phyloP scores from a whole-genome alignment of 208 protist genomes.

The Leishmania amazonensis region DNA sequence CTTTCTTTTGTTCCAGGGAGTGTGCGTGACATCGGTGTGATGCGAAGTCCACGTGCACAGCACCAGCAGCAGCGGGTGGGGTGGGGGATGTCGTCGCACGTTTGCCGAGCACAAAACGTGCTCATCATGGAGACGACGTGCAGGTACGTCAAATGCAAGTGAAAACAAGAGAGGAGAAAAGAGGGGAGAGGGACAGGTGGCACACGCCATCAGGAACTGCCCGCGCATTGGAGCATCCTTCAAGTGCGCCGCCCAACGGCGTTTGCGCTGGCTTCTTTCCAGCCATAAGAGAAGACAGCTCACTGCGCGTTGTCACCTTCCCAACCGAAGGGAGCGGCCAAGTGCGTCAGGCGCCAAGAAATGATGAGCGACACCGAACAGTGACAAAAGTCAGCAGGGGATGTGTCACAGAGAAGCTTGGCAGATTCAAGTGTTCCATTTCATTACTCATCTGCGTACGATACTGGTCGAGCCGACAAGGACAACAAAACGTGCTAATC shows the following conservation, averaged over 20 bases:
- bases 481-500: constrained; percentile 9
- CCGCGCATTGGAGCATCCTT: not conserved
- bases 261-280: not conserved
- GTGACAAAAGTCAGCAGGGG: not conserved
- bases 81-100: not conserved
- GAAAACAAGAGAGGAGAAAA: not conserved
- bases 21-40: not conserved
- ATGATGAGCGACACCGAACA: not conserved
- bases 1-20: not conserved
- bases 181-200: not conserved
- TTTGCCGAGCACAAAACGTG: not conserved
- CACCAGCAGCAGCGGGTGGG: not conserved
- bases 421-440: not conserved
- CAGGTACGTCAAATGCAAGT: not conserved
- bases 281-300: not conserved
- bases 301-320: not conserved
- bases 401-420: not conserved
- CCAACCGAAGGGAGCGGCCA: not conserved
- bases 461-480: not conserved
- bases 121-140: not conserved
- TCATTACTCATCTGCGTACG: not conserved
- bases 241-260: not conserved
- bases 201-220: not conserved
- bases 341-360: not conserved
- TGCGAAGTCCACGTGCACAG: not conserved